Evolutionary conservation across 2,329 filamentous ascomycete species (phyloP).

Genomic region (Cercospora sojina): DNA sequence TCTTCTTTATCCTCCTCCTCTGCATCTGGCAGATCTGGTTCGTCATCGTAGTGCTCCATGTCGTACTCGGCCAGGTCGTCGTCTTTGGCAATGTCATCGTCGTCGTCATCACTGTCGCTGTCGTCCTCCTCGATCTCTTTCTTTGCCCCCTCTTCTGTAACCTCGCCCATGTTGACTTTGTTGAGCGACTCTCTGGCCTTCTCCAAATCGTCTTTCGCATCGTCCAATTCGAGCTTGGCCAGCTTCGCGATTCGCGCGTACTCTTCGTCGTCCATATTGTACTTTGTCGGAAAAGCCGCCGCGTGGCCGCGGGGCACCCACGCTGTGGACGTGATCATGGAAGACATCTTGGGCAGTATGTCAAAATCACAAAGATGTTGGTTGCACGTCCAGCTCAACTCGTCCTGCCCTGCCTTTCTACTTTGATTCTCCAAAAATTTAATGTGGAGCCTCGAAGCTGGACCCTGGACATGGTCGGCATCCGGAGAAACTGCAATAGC

Average conservation of each 20-base stretch:
- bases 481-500: background rate
- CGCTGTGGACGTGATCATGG: constrained; percentile 56
- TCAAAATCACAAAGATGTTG: background rate
- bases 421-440: constrained; percentile 6
- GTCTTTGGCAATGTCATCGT: constrained; percentile 50
- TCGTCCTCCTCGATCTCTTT: constrained; percentile 66
- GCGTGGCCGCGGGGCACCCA: constrained; percentile 55
- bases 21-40: constrained; percentile 54
- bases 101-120: constrained; percentile 28
- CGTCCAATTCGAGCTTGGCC: constrained; percentile 71
- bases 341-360: constrained; percentile 42
- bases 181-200: constrained; percentile 57
- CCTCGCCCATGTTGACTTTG: constrained; percentile 37
- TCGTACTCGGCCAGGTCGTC: constrained; percentile 96
- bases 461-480: background rate
- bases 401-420: background rate
- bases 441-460: constrained; percentile 1
- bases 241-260: constrained; percentile 53
- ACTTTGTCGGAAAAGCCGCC: constrained; percentile 51
- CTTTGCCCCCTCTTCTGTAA: constrained; percentile 57
- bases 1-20: constrained; percentile 65
- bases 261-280: constrained; percentile 53
- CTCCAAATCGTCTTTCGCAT: constrained; percentile 82
- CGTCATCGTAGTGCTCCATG: constrained; percentile 90
- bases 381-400: background rate